Conservation (phyloP, 2,329 filamentous ascomycete species). For the Colletotrichum caudatum region DNA sequence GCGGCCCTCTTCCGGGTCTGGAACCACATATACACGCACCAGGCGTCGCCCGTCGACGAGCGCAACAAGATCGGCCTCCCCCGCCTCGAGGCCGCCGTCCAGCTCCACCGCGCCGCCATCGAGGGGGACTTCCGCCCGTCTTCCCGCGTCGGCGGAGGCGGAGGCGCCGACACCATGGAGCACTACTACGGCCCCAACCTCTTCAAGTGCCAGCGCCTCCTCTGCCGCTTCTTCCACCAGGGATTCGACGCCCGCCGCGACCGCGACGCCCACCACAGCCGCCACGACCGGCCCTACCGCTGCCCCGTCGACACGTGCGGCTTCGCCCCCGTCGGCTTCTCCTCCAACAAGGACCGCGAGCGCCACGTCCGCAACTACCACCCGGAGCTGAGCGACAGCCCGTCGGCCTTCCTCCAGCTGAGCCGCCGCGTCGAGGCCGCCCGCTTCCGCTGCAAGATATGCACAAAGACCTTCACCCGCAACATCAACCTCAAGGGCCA, state of each 20-base stretch:
- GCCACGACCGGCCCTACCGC: constrained; percentile 56
- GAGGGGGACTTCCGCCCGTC: constrained; percentile 43
- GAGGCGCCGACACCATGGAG: constrained; percentile 32
- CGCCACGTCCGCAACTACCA: constrained; percentile 49
- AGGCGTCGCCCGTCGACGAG: constrained; percentile 39
- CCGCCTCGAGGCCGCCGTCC: constrained; percentile 45
- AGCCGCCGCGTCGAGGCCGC: constrained; percentile 41
- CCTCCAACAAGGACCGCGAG: constrained; percentile 53
- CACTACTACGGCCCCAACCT: constrained; percentile 53
- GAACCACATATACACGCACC: constrained; percentile 44
- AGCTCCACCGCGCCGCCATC: constrained; percentile 48
- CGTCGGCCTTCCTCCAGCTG: constrained; percentile 43
- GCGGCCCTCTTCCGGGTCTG: constrained; percentile 39
- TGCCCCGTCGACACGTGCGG: constrained; percentile 52
- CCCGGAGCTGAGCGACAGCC: constrained; percentile 43
- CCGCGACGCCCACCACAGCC: constrained; percentile 52
- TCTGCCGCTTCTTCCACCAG: constrained; percentile 57
- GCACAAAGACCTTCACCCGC: constrained; percentile 54
- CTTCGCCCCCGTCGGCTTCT: constrained; percentile 53
- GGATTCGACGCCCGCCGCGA: constrained; percentile 51
- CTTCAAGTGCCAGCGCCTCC: constrained; percentile 57
- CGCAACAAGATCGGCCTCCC: constrained; percentile 50
- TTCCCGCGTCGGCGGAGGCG: neutral
- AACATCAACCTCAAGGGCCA: constrained; percentile 52
- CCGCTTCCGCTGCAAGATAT: constrained; percentile 50